Evolutionary conservation across 371 early-diverging fungal genomes (phyloP), one percentile per base, ranked within the genome.

Genomic region (Lichtheimia ramosa): DNA sequence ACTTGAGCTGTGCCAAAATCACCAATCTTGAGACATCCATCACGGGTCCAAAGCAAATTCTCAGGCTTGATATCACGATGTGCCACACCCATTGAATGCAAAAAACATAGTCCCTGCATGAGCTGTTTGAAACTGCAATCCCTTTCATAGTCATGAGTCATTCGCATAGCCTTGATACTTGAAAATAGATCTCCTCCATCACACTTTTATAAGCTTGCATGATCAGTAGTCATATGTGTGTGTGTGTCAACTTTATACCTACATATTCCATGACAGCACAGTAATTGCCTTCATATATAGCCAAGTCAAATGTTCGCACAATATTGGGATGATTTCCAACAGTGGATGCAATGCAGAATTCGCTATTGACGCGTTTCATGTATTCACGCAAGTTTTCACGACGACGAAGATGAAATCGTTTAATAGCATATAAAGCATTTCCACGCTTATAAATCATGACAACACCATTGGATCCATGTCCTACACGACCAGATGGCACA

Each of bases 1-100:
- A 97, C 95, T 57, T 92, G 91, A 0, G 94, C 86, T 43, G 96
- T 83, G 1, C 97, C 97, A 82, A 96, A 97, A 70, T 96, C 97
- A 8, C 91, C 83, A 27, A 97, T 85, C 68, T 93, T 92, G 54
- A 94, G 69, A 5, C 70, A 67, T 8, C 61, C 58, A 34, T 43
- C 43, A 40, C 60, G 61, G 27, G 76, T 64, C 58, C 98, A 65
- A 20, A 80, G 62, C 24, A 84, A 70, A 53, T 82, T 83, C 56
- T 83, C 84, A 43, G 88, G 88, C 64, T 86, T 86, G 43, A 86
- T 67, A 65, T 90, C 90, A 24, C 89, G 77, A 58, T 86, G 87
- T 48, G 68, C 80, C 3, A 86, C 69, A 2, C 81, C 79, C 2
- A 65, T 25, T 1, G 59, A 57, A 62, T 84, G 86, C 48, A 77